phyloP scores from a whole-genome alignment of 176 grass and related monocot species.

The Oryza brachyantha region DNA sequence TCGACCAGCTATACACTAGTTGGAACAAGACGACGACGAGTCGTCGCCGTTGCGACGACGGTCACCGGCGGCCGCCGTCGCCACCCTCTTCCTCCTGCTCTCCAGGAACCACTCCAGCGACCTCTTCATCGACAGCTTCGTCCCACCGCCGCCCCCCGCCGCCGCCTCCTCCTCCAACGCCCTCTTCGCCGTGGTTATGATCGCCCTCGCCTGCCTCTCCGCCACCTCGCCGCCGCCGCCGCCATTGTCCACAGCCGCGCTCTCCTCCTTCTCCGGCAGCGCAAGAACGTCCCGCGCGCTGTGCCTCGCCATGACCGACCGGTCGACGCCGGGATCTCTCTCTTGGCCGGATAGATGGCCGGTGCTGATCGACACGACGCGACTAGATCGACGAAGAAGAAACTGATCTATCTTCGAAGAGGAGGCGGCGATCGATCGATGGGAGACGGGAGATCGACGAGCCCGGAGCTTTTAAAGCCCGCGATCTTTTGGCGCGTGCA shows the following conservation, averaged over 20 bases:
- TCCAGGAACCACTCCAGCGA: slow-evolving; percentile 35
- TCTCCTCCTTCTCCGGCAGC: background rate
- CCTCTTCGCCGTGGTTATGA: slow-evolving; percentile 5
- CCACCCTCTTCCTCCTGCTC: background rate
- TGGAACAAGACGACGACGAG: background rate
- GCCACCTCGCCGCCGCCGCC: background rate
- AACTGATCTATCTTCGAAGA: no score
- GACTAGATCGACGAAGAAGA: no score
- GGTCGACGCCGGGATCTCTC: no score
- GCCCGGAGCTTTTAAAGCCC: no score
- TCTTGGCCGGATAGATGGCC: no score
- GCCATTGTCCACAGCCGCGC: background rate
- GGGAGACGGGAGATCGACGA: no score
- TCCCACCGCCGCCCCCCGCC: background rate
- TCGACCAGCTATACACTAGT: background rate
- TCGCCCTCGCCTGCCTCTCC: background rate
- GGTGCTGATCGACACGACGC: no score
- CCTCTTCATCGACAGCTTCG: background rate
- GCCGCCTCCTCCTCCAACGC: background rate
- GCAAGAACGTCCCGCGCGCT: no score
- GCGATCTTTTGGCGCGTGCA: no score
- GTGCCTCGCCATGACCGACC: background rate
- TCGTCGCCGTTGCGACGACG: background rate
- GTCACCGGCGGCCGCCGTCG: background rate
- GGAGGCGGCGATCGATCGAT: no score